These are phyloP conservation scores for Leccinum longicurvipes DNA, from an alignment of 768 basidiomycete species.

Conservation along the genomic window DNA sequence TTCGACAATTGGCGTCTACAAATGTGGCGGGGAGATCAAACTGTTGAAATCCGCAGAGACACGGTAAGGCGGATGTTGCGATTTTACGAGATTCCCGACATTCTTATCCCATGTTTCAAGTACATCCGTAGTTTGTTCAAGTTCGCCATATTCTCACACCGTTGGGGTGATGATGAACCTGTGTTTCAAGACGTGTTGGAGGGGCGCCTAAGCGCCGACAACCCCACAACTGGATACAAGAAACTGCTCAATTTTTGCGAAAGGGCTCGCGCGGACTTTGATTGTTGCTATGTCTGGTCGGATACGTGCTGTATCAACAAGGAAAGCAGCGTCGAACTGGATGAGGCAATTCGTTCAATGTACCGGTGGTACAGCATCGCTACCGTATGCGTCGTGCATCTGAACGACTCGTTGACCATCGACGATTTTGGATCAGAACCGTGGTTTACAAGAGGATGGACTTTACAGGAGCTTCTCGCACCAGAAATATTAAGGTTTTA, in stretches of 20 bases:
- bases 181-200: conserved; percentile 8
- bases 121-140: conserved; percentile 13
- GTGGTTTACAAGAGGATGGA: conserved; percentile 27
- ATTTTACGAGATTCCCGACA: background rate
- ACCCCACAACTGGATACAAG: conserved; percentile 10
- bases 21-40: background rate
- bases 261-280: conserved; percentile 13
- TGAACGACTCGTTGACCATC: conserved; percentile 10
- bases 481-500: conserved; percentile 19
- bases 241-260: conserved; percentile 18
- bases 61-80: background rate
- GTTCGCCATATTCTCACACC: conserved; percentile 20
- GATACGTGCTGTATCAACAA: conserved; percentile 26
- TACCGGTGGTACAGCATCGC: conserved; percentile 26
- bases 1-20: background rate
- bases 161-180: conserved; percentile 21
- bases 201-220: background rate
- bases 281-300: conserved; percentile 23
- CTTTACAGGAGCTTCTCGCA: conserved; percentile 14
- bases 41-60: background rate
- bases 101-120: conserved; percentile 3
- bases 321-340: conserved; percentile 28
- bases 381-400: conserved; percentile 22
- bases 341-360: conserved; percentile 31
- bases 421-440: conserved; percentile 11